Evolutionary conservation across 306 rosid genomes (phyloP), one percentile per base, ranked within the genome.

Genomic region (Quercus cerris): DNA sequence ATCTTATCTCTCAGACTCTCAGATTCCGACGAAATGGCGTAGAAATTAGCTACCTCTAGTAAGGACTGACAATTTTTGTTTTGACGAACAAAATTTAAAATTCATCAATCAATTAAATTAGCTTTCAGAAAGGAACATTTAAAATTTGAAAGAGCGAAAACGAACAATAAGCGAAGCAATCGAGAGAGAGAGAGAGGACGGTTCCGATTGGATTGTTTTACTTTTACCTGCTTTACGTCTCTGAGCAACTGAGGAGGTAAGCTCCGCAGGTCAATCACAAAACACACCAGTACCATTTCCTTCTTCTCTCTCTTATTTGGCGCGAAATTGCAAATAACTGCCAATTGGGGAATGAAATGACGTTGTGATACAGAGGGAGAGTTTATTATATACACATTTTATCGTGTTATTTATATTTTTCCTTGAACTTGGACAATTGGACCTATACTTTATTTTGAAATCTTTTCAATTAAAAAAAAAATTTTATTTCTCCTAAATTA

Each of bases 21-120:
- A 74, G 84, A 27, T 23, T 73, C 58, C 11, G 88, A 71, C 62
- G 78, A 90, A 77, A 87, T 73, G 75, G 94, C 85, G 41, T 87
- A 92, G 81, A 88, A 87, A 84, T 92, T 92, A 28, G 93, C 91
- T 35, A 92, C 89, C 83, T 90, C 92, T 84, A 92, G 89, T 82
- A 92, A 77, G 6, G 92, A 87, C 97, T 92, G 80, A 73, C n/a
- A 79, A 80, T 76, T 75, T 35, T 49, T 2, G 13, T 49, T 62
- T 62, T 25, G 66, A 82, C 15, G 59, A 28, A n/a, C 71, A 67
- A 56, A 67, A 73, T 56, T 74, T 49, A 70, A 80, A 82, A 86
- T 78, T 25, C 64, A 33, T 19, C 6, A 19, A 56, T 78, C 51
- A 7, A 33, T 14, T 74, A 30, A 22, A 57, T 38, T 49, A 77